phyloP scores from a whole-genome alignment of 768 basidiomycete species.

The Sporobolomyces roseus region DNA sequence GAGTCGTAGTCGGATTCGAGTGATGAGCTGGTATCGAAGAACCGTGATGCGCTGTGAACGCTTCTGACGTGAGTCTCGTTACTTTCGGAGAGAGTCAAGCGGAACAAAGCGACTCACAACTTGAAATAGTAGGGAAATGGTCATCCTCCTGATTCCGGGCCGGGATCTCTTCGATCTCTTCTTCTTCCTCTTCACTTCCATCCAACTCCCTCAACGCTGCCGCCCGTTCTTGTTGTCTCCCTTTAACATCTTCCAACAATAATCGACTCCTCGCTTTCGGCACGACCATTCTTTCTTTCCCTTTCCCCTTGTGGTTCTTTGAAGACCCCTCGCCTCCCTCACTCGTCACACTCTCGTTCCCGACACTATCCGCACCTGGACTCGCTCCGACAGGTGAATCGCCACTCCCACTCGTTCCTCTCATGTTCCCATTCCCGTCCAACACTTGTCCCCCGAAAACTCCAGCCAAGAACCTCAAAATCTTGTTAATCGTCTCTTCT shows the following conservation, averaged over 20 bases:
- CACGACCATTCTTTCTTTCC: conserved; percentile 12
- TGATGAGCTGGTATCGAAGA: neutral
- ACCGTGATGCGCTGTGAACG: conserved; percentile 12
- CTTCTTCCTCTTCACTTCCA: conserved; percentile 48
- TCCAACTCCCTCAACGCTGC: conserved; percentile 22
- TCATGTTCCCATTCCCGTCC: neutral
- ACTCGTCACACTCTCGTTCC: neutral
- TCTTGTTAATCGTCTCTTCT: conserved; percentile 91
- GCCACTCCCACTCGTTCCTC: neutral
- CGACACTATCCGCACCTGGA: neutral
- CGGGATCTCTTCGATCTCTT: conserved; percentile 44
- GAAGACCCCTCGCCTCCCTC: too few relatives aligned
- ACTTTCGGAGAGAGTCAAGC: neutral
- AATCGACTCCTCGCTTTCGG: conserved; percentile 42
- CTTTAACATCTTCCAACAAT: conserved; percentile 53
- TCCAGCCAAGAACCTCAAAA: conserved; percentile 88
- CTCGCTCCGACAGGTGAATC: neutral
- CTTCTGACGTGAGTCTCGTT: too few relatives aligned
- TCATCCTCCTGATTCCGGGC: conserved; percentile 14
- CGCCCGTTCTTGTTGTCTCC: conserved; percentile 46
- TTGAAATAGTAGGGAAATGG: conserved; percentile 29
- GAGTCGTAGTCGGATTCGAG: neutral
- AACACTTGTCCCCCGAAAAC: conserved; percentile 60
- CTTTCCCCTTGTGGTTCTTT: neutral
- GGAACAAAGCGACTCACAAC: conserved; percentile 14